phyloP scores from a whole-genome alignment of 371 early-diverging fungal genomes.

The Paraphysoderma sedebokerense region DNA sequence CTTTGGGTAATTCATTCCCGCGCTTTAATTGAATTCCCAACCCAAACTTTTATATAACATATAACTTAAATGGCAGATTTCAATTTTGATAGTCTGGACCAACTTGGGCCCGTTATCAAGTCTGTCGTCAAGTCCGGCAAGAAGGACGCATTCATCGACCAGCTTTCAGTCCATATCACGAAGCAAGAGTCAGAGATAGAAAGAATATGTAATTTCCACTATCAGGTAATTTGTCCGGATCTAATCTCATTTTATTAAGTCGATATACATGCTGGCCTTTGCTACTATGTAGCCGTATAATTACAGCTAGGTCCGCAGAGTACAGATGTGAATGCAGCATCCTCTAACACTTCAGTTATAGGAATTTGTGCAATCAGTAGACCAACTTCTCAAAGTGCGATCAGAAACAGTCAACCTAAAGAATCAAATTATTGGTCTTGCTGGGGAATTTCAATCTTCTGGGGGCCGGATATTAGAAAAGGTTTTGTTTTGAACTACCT shows the following conservation, averaged over 20 bases:
- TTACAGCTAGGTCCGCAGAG: no score
- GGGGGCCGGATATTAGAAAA: slow-evolving; percentile 59
- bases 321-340: no score
- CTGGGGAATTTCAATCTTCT: slow-evolving; percentile 61
- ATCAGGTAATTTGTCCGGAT: slow-evolving; percentile 42
- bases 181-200: slow-evolving; percentile 94
- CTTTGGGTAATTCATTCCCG: no score
- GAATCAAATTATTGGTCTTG: slow-evolving; percentile 65
- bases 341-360: slow-evolving; percentile 10
- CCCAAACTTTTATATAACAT: no score
- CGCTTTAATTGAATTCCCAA: no score
- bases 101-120: slow-evolving; percentile 75
- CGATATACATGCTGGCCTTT: no score
- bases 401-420: slow-evolving; percentile 68
- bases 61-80: no score
- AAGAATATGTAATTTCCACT: slow-evolving; percentile 87
- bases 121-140: slow-evolving; percentile 70
- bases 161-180: slow-evolving; percentile 55
- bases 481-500: slow-evolving; percentile 19
- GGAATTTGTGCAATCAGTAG: slow-evolving; percentile 92
- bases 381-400: slow-evolving; percentile 83
- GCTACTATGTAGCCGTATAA: no score
- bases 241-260: neutral
- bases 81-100: slow-evolving; percentile 45
- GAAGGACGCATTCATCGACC: slow-evolving; percentile 71